These are phyloP conservation scores for Coniochaeta prunicola DNA, from an alignment of 2,329 filamentous ascomycete genomes.

Conservation along the genomic window DNA sequence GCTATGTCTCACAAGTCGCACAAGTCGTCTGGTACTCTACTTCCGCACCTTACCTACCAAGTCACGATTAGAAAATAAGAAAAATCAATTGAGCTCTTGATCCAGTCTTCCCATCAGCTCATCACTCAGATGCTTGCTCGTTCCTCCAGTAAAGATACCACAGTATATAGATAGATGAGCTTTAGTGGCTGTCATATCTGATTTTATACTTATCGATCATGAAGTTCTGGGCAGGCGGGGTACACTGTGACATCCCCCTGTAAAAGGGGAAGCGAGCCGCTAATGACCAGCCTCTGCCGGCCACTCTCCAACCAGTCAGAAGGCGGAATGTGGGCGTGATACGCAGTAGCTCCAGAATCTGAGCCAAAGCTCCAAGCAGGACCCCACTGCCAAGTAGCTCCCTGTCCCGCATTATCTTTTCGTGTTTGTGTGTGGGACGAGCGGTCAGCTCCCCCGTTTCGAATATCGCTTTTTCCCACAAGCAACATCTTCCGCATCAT, in stretches of 20 bases:
- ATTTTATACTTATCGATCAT: too few relatives aligned
- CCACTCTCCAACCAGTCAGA: background rate
- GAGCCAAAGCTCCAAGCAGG: background rate
- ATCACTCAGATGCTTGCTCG: too few relatives aligned
- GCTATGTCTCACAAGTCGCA: too few relatives aligned
- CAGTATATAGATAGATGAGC: too few relatives aligned
- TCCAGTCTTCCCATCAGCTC: too few relatives aligned
- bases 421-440: background rate
- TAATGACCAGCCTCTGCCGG: background rate
- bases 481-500: background rate
- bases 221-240: too few relatives aligned
- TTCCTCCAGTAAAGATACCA: too few relatives aligned
- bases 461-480: background rate
- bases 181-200: too few relatives aligned
- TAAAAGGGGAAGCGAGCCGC: background rate
- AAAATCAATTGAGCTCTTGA: too few relatives aligned
- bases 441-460: background rate
- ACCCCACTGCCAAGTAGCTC: background rate
- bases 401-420: slow-evolving; percentile 1
- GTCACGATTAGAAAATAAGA: too few relatives aligned
- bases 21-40: too few relatives aligned
- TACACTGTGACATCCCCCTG: background rate
- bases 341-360: background rate
- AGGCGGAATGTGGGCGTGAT: background rate
- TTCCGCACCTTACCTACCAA: too few relatives aligned